A percentile compares a stretch with the other conserved stretches of the same genome.
These are phyloP conservation scores for Botryotinia narcissicola DNA, from an alignment of 2,329 filamentous ascomycete species.

Conservation along the genomic window DNA sequence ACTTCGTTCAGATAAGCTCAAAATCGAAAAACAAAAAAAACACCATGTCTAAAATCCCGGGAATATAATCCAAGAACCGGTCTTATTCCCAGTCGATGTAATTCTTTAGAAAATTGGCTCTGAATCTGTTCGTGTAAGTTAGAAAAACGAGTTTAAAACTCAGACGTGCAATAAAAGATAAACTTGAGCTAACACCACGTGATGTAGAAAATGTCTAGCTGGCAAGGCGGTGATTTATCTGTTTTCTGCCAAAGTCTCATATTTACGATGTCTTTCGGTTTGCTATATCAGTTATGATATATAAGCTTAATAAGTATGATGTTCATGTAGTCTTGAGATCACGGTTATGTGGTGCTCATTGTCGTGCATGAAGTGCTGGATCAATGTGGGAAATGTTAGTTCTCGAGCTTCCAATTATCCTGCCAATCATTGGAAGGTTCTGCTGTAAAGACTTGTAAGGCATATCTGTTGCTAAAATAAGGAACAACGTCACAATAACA, in stretches of 20 bases:
- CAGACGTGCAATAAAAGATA: neutral
- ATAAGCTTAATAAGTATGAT: neutral
- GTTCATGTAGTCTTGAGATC: neutral
- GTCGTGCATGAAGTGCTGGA: neutral
- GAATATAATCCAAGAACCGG: neutral
- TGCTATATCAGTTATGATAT: neutral
- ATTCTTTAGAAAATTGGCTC: neutral
- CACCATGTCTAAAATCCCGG: neutral
- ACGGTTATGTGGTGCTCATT: neutral
- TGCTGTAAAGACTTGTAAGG: no score
- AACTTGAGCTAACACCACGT: neutral
- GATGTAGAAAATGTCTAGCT: neutral
- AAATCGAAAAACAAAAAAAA: neutral
- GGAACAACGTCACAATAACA: no score
- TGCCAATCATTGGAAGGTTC: no score
- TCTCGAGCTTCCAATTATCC: no score
- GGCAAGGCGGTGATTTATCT: neutral
- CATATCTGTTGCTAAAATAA: neutral
- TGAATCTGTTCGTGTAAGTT: neutral
- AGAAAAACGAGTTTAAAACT: neutral
- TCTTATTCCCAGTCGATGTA: conserved; percentile 2
- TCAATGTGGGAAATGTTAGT: neutral
- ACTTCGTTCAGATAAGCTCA: neutral
- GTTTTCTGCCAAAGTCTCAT: neutral
- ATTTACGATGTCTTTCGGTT: neutral